These are phyloP conservation scores for Cardamine resedifolia DNA, from an alignment of 345 rosid genomes.

Conservation along the genomic window DNA sequence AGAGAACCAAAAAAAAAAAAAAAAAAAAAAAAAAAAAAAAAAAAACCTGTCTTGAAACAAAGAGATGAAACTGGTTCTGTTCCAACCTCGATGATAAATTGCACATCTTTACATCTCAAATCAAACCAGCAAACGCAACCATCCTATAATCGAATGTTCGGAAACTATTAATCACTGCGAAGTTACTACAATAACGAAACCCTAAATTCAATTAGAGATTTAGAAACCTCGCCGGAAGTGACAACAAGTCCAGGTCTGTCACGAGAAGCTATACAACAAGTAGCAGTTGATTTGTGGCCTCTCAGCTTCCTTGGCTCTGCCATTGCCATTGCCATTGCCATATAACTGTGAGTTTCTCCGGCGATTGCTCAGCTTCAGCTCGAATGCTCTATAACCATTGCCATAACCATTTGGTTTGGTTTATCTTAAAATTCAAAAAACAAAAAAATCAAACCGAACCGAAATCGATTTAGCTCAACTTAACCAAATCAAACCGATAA, in stretches of 20 bases:
- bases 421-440: background rate
- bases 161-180: too few species aligned
- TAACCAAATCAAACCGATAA: background rate
- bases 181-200: too few species aligned
- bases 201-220: constrained; percentile 15
- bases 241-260: constrained; percentile 64
- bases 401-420: background rate
- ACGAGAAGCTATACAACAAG: constrained; percentile 79
- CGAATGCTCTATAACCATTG: background rate
- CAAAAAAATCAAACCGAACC: background rate
- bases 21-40: background rate
- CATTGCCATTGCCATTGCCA: constrained; percentile 11
- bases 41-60: constrained; percentile 9
- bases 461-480: background rate
- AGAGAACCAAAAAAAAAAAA: too few species aligned
- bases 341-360: background rate
- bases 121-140: constrained; percentile 93
- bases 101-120: constrained; percentile 87
- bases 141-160: too few species aligned
- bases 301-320: constrained; percentile 69
- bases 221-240: constrained; percentile 73
- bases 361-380: constrained; percentile 17
- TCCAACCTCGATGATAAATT: constrained; percentile 57
- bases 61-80: constrained; percentile 69
- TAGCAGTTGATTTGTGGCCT: constrained; percentile 74